phyloP scores from a whole-genome alignment of 805 yeast genomes.

The Candida taoyuanica region DNA sequence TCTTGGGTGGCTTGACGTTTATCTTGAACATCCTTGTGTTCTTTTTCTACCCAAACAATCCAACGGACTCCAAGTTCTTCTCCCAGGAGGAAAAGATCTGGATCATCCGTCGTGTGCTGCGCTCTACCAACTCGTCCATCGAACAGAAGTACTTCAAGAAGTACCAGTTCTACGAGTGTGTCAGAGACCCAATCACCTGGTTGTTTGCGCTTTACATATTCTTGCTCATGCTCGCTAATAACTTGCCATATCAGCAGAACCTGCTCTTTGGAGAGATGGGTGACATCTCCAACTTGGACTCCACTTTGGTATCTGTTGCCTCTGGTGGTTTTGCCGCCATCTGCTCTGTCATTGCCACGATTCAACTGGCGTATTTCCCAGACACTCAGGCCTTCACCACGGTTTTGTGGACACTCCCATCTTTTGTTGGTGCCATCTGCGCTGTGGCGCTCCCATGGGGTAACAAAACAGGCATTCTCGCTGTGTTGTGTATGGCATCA shows the following conservation, averaged over 20 bases:
- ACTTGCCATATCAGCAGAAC: constrained; percentile 49
- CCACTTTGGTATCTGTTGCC: constrained; percentile 52
- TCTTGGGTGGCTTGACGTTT: constrained; percentile 52
- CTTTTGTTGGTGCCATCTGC: constrained; percentile 42
- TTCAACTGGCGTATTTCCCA: constrained; percentile 29
- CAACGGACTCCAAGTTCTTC: constrained; percentile 46
- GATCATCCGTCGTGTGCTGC: constrained; percentile 41
- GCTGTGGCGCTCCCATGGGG: constrained; percentile 41
- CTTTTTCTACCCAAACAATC: constrained; percentile 51
- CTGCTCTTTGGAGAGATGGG: constrained; percentile 43
- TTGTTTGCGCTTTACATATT: constrained; percentile 29
- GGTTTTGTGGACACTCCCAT: constrained; percentile 37
- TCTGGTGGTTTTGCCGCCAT: constrained; percentile 44
- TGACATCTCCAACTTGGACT: constrained; percentile 37
- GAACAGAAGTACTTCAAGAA: constrained; percentile 42
- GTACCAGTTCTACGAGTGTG: constrained; percentile 38
- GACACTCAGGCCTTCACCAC: constrained; percentile 37
- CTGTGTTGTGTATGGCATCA: constrained; percentile 43
- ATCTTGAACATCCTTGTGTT: constrained; percentile 31
- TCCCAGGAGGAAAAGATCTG: constrained; percentile 45
- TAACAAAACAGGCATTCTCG: constrained; percentile 42
- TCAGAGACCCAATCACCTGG: constrained; percentile 42
- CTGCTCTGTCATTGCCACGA: constrained; percentile 37
- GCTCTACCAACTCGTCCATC: constrained; percentile 34
- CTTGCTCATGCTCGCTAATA: constrained; percentile 47